phyloP scores from a whole-genome alignment of 140 eudicot species.

The Bidens hawaiensis region DNA sequence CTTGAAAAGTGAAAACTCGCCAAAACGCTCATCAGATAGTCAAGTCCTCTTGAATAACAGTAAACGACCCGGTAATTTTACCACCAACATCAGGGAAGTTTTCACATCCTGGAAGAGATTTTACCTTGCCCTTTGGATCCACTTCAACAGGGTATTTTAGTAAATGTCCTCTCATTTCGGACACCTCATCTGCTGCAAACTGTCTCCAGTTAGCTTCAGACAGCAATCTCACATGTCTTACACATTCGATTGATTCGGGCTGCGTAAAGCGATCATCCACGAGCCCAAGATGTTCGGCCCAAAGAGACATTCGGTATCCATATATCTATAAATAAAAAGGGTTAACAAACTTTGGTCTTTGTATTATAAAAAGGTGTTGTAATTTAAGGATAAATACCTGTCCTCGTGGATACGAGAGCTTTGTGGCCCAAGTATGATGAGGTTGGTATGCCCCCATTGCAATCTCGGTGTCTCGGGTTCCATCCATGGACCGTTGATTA shows the following conservation, averaged over 20 bases:
- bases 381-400: constrained; percentile 46
- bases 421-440: constrained; percentile 74
- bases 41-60: constrained; percentile 68
- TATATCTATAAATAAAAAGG: constrained; percentile 35
- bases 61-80: constrained; percentile 57
- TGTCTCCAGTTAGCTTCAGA: constrained; percentile 72
- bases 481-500: constrained; percentile 94
- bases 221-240: constrained; percentile 46
- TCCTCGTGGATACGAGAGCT: constrained; percentile 52
- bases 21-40: constrained; percentile 31
- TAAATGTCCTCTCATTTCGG: constrained; percentile 78
- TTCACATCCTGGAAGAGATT: constrained; percentile 50
- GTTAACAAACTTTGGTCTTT: not conserved
- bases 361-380: not conserved
- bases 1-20: constrained; percentile 3
- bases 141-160: constrained; percentile 72
- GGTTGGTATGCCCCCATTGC: constrained; percentile 99
- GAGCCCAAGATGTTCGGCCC: constrained; percentile 82
- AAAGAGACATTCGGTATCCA: constrained; percentile 87
- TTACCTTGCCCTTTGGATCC: constrained; percentile 64
- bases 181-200: constrained; percentile 44
- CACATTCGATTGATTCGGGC: constrained; percentile 75
- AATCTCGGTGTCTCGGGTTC: constrained; percentile 95
- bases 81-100: constrained; percentile 83
- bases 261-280: constrained; percentile 59